These are phyloP conservation scores for Pontederia paniculata DNA, from an alignment of 176 grass and related monocot genomes.

Conservation along the genomic window DNA sequence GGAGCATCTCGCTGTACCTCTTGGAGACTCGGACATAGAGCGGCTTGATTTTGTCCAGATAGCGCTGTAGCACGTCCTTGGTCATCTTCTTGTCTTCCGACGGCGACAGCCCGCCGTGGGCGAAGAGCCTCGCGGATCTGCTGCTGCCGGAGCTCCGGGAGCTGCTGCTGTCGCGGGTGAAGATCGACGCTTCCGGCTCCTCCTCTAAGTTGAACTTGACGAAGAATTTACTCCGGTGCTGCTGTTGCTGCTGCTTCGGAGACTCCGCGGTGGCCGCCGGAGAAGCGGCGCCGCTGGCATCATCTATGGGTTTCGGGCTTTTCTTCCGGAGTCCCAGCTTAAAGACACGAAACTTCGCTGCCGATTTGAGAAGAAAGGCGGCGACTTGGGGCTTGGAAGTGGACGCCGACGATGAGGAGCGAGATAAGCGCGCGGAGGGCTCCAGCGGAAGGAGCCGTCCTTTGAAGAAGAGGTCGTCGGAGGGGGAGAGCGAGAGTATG, in stretches of 20 bases:
- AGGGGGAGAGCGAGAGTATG: slow-evolving; percentile 12
- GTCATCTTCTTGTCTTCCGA: neutral
- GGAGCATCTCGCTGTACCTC: neutral
- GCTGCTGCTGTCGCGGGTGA: slow-evolving; percentile 81
- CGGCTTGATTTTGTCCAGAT: slow-evolving; percentile 14
- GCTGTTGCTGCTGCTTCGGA: slow-evolving; percentile 1
- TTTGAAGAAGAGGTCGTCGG: slow-evolving; percentile 26
- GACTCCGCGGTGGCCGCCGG: neutral
- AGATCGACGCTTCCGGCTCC: slow-evolving; percentile 39
- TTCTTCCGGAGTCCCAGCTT: slow-evolving; percentile 51
- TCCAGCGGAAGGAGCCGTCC: slow-evolving; percentile 9
- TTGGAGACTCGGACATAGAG: slow-evolving; percentile 6
- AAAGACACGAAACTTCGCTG: slow-evolving; percentile 72
- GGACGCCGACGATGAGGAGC: slow-evolving; percentile 1
- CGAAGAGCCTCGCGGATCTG: slow-evolving; percentile 4
- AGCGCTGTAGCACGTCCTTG: slow-evolving; percentile 5
- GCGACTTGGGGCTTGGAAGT: slow-evolving; percentile 10
- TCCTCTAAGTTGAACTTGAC: slow-evolving; percentile 57
- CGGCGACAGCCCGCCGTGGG: neutral
- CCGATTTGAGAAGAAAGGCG: slow-evolving; percentile 44
- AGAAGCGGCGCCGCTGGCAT: neutral
- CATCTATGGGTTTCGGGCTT: slow-evolving; percentile 4
- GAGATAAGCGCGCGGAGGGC: slow-evolving; percentile 15
- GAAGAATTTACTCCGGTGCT: slow-evolving; percentile 32
- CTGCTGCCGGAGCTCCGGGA: slow-evolving; percentile 29